Evolutionary conservation across 768 basidiomycete genomes (phyloP).

Genomic region (Tylopilus subfusipes): DNA sequence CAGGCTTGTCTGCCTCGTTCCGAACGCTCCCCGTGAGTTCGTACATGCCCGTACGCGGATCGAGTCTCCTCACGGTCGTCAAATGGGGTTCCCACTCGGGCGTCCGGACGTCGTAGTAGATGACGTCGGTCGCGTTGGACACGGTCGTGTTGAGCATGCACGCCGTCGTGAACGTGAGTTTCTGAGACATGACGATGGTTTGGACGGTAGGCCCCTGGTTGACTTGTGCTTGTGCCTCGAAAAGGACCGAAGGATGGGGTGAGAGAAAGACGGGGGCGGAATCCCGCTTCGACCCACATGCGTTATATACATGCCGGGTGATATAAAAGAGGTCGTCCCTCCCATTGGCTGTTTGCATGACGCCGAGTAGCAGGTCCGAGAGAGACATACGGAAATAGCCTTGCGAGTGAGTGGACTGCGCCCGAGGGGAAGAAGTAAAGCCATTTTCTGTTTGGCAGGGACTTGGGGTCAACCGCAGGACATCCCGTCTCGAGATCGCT

Average conservation of each 20-base stretch:
- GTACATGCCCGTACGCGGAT: slow-evolving; percentile 29
- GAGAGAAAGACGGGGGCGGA: not conserved
- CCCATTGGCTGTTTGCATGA: not conserved
- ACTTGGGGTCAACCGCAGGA: too few relatives aligned
- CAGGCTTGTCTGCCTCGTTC: slow-evolving; percentile 28
- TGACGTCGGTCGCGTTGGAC: slow-evolving; percentile 35
- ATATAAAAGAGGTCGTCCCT: not conserved
- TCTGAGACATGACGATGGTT: slow-evolving; percentile 21
- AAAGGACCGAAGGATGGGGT: not conserved
- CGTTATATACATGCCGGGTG: not conserved
- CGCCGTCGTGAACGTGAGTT: slow-evolving; percentile 38
- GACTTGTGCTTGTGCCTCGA: too few relatives aligned
- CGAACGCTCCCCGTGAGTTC: slow-evolving; percentile 31
- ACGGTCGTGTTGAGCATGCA: slow-evolving; percentile 36
- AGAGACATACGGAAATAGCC: not conserved
- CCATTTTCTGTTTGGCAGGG: too few relatives aligned
- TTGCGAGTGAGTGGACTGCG: not conserved
- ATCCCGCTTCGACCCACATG: not conserved
- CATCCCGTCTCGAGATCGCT: too few relatives aligned
- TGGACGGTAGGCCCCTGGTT: too few relatives aligned
- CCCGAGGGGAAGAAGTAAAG: too few relatives aligned
- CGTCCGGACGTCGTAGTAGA: slow-evolving; percentile 41
- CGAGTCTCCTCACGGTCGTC: slow-evolving; percentile 35
- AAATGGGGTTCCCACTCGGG: slow-evolving; percentile 34
- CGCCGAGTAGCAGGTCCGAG: not conserved